These are phyloP conservation scores for Cercophora newfieldiana DNA, from an alignment of 495 filamentous ascomycete species.

Conservation along the genomic window DNA sequence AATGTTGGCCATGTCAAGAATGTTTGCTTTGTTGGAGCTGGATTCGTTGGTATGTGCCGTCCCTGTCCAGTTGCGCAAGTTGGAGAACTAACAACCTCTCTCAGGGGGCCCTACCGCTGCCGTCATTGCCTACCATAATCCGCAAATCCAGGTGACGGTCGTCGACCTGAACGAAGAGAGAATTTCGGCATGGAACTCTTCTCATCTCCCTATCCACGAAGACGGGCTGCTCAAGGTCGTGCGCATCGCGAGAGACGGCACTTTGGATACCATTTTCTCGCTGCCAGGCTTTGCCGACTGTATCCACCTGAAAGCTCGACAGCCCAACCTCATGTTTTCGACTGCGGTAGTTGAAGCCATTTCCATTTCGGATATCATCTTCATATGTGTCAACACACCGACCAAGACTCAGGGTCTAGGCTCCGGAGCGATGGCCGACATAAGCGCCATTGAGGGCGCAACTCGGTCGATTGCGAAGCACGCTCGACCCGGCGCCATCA, in stretches of 20 bases:
- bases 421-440: conserved; percentile 69
- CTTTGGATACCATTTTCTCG: conserved; percentile 25
- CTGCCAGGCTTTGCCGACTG: conserved; percentile 20
- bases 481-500: conserved; percentile 65
- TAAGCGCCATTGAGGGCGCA: conserved; percentile 71
- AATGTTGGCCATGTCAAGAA: conserved; percentile 44
- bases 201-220: conserved; percentile 75
- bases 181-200: conserved; percentile 72
- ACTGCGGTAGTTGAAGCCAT: conserved; percentile 62
- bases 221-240: conserved; percentile 70
- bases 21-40: conserved; percentile 38
- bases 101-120: conserved; percentile 75
- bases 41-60: conserved; percentile 34
- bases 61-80: neutral
- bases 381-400: conserved; percentile 80
- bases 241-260: conserved; percentile 60
- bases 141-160: conserved; percentile 65
- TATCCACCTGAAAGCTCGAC: conserved; percentile 35
- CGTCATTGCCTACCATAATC: conserved; percentile 71
- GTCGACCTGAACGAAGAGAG: conserved; percentile 65
- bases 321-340: conserved; percentile 71
- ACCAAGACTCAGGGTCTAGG: conserved; percentile 72
- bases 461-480: conserved; percentile 64
- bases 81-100: conserved; percentile 3
- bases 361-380: conserved; percentile 68